Evolutionary conservation across 352 stramenopile species (phyloP).

Genomic region (Phytopythium delawarense): DNA sequence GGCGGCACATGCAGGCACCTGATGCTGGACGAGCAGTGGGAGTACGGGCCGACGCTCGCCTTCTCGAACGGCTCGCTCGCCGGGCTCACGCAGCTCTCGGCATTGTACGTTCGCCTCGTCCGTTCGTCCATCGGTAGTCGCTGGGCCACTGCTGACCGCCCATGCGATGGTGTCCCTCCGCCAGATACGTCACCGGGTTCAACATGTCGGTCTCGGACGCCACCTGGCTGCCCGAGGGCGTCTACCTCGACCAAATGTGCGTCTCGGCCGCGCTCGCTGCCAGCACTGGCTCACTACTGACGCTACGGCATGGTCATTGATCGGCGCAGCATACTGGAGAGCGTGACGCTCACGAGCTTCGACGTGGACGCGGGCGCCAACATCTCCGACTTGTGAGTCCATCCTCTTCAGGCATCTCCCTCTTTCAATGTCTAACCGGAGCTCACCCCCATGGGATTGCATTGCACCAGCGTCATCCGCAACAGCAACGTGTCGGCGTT

Average conservation of each 20-base stretch:
- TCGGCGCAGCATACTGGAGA: conserved; percentile 37
- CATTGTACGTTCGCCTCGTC: conserved; percentile 13
- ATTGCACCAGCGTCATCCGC: conserved; percentile 25
- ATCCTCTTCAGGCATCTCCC: too few relatives aligned
- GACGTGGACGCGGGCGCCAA: conserved; percentile 20
- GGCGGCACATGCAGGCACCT: conserved; percentile 6
- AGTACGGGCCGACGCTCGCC: conserved; percentile 15
- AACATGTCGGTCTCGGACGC: conserved; percentile 33
- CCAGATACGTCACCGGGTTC: conserved; percentile 32
- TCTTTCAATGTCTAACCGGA: not conserved
- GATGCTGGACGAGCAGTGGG: conserved; percentile 7
- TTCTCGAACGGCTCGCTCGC: conserved; percentile 13
- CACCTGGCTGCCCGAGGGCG: conserved; percentile 25
- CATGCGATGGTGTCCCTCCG: not conserved
- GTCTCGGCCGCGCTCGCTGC: not conserved
- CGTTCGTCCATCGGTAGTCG: not conserved
- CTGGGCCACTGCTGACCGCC: too few relatives aligned
- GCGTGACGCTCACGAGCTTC: conserved; percentile 31
- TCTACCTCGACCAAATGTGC: conserved; percentile 36
- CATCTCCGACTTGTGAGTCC: conserved; percentile 36
- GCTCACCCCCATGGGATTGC: not conserved
- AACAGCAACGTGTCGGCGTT: conserved; percentile 39
- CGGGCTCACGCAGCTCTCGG: conserved; percentile 23
- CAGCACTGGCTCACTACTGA: not conserved
- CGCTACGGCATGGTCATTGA: not conserved